Evolutionary conservation across 768 basidiomycete genomes (phyloP).

Genomic region (Gautieria morchelliformis): DNA sequence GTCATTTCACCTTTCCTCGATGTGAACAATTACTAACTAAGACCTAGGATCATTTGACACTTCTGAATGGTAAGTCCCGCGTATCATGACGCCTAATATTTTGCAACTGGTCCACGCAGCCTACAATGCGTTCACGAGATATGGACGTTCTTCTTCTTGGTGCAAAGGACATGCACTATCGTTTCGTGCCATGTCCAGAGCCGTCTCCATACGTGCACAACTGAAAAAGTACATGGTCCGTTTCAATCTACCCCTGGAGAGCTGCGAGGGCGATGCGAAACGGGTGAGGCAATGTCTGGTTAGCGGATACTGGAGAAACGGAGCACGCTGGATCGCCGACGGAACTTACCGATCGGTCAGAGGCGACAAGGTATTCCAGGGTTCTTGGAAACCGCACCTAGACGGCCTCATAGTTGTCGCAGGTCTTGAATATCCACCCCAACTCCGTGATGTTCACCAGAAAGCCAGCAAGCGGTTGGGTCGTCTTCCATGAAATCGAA

Average conservation of each 20-base stretch:
- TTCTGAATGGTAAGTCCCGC: slow-evolving; percentile 66
- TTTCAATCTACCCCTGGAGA: slow-evolving; percentile 71
- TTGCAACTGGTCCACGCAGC: slow-evolving; percentile 31
- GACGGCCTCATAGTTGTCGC: not conserved
- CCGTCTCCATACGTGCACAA: slow-evolving; percentile 90
- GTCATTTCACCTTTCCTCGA: slow-evolving; percentile 14
- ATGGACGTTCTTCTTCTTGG: slow-evolving; percentile 82
- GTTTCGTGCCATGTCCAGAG: slow-evolving; percentile 88
- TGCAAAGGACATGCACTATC: slow-evolving; percentile 89
- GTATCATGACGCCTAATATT: not conserved
- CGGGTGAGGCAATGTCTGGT: slow-evolving; percentile 82
- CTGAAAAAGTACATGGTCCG: slow-evolving; percentile 91
- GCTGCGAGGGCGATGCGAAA: slow-evolving; percentile 83
- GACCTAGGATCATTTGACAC: slow-evolving; percentile 84
- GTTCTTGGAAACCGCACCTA: slow-evolving; percentile 2
- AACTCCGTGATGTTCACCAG: slow-evolving; percentile 91
- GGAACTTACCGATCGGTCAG: slow-evolving; percentile 87
- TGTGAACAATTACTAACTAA: not conserved
- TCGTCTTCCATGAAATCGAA: slow-evolving; percentile 91
- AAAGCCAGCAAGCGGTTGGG: slow-evolving; percentile 86
- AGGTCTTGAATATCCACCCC: slow-evolving; percentile 88
- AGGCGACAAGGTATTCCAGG: slow-evolving; percentile 57
- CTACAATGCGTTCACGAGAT: slow-evolving; percentile 86
- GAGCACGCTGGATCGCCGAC: slow-evolving; percentile 83
- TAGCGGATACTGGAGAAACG: slow-evolving; percentile 90